Base-by-base conservation (phyloP, 1,284 basidiomycete genomes). In the Meripilus lineatus region DNA sequence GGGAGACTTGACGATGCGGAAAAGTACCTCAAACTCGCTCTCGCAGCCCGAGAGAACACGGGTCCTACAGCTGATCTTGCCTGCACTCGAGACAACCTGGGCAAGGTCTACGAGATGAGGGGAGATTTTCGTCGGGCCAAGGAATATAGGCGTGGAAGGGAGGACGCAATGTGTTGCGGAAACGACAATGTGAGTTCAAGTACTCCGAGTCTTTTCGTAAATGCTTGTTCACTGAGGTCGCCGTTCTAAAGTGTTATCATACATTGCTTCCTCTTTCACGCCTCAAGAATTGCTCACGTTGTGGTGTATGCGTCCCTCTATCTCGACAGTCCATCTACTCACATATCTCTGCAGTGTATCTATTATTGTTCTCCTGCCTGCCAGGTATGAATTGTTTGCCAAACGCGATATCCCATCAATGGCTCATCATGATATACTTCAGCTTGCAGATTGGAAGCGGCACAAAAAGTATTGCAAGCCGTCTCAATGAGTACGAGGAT, bases 21-120 rank as follows among this genome's bases (percentile, higher is more conserved):
- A 45, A 49, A 54, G 7, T 58, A 60, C 45, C 50, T 67, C 20
- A 48, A 52, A 4, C 55, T 53, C 35, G 64, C 66, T 3, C 40
- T 66, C 18, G 36, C 49, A 4, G 53, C 66, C 15, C 59, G 64
- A 43, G 55, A 49, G 17, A 40, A 22, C 4, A 34, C 17, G 2
- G 53, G 50, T 6, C 48, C 53, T 21, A 42, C 41, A 5, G 48
- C 61, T 17, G 66, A 68, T 47, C 56, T 59, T 7, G 64, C 66
- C 3, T 57, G 57, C 13, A 59, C 65, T 23, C 52, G 63, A 15
- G 65, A 68, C 43, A 67, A 64, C 46, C 52, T 66, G 17, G 66
- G 54, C 4, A 54, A 53, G 35, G 49, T 67, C 2, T 58, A 58
- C 32, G 65, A 67, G 49, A 61, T 55, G 44, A 56, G 51, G 33